These are phyloP conservation scores for Hypoxylon sp. DNA, from an alignment of 2,329 filamentous ascomycete genomes.

Conservation along the genomic window DNA sequence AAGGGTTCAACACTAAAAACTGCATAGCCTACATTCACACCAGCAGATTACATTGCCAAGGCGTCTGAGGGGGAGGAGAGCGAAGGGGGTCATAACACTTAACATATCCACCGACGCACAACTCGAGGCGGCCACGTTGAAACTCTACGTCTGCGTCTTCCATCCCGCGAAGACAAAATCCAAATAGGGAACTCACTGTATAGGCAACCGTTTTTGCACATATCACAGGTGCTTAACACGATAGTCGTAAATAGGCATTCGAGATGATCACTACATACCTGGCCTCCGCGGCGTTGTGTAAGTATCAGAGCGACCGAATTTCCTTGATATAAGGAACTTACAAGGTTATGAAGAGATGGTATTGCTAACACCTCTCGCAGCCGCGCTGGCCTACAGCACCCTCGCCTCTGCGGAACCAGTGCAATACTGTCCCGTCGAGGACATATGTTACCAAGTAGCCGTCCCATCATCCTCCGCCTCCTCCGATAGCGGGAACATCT, in stretches of 20 bases:
- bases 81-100: constrained; percentile 10
- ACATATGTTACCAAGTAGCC: constrained; percentile 68
- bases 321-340: background rate
- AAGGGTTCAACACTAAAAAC: constrained; percentile 16
- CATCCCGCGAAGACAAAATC: background rate
- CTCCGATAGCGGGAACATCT: constrained; percentile 67
- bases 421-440: constrained; percentile 57
- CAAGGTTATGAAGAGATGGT: background rate
- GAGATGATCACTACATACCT: constrained; percentile 29
- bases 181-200: background rate
- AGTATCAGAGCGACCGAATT: constrained; percentile 22
- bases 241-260: constrained; percentile 1
- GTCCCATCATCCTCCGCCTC: constrained; percentile 64
- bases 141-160: background rate
- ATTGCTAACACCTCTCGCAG: constrained; percentile 32
- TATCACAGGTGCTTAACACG: background rate
- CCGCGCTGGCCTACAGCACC: constrained; percentile 40
- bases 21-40: constrained; percentile 13
- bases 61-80: constrained; percentile 13
- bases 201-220: no score
- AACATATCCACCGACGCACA: constrained; percentile 15
- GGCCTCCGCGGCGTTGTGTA: constrained; percentile 42
- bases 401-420: constrained; percentile 48
- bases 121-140: constrained; percentile 4
- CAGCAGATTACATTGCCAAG: constrained; percentile 20